Evolutionary conservation across 768 basidiomycete species (phyloP), one percentile per base, ranked within the genome.

Genomic region (Amanita molliuscula): DNA sequence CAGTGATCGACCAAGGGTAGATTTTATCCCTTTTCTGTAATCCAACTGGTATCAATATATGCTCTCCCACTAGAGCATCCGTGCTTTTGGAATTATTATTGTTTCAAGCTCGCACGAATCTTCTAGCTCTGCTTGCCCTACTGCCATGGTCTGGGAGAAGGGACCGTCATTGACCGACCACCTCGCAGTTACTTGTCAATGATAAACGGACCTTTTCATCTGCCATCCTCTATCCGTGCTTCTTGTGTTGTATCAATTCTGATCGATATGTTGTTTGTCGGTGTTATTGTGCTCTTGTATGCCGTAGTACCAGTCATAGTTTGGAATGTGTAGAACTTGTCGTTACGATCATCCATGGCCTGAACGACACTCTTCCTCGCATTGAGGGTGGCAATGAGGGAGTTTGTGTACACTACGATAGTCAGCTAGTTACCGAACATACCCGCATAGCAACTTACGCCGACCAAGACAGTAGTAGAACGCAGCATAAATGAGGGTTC

Each of bases 381-480:
- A 44, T 81, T 81, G 47, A 80, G 68, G 0, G 78, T 79, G 0
- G 77, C 77, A 9, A 81, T 68, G 18, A 81, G 72, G 7, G 77
- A 72, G 57, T 79, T 81, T 38, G 75, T 73, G 58, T 80, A 81
- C 3, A 81, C 78, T 80, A 5, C 16, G 7, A 16, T 28, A 23
- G 20, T 25, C 16, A 49, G 33, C 4, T n/a, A 40, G 40, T 11
- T 35, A 35, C 20, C 41, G 42, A 38, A 23, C 20, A 16, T 50
- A 16, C 52, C 40, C 4, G 31, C 2, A 2, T 11, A 28, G n/a
- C 13, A 36, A 28, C 78, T 58, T 58, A 82, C 80, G 58, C 50
- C 79, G 69, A 21, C 79, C 78, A 35, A 79, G 71, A 58, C 72
- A 75, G 54, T 78, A 81, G 59, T 75, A 82, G 61, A 81, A 82